phyloP scores from a whole-genome alignment of 208 protist species.

The Leishmania major region DNA sequence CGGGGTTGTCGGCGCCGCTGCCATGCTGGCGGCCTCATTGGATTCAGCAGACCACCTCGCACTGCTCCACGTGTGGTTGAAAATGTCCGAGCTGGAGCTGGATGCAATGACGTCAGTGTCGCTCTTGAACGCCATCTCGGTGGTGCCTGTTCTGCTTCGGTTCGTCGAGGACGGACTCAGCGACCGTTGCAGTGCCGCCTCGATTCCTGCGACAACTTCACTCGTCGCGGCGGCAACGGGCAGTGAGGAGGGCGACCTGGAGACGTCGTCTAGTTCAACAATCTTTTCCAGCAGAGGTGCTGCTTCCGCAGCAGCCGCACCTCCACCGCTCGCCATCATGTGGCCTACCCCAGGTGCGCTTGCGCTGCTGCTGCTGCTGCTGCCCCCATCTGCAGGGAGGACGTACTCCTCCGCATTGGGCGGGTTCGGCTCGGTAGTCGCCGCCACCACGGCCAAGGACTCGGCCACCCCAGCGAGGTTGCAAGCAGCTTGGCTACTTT shows the following conservation, averaged over 20 bases:
- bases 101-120: neutral
- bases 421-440: neutral
- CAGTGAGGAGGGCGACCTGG: neutral
- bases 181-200: neutral
- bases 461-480: neutral
- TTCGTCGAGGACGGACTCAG: neutral
- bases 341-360: neutral
- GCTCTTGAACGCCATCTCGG: neutral
- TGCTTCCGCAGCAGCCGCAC: neutral
- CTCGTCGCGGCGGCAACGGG: neutral
- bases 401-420: neutral
- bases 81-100: conserved; percentile 8
- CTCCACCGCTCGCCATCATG: neutral
- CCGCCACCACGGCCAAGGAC: neutral
- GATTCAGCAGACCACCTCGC: neutral
- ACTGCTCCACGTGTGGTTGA: conserved; percentile 29
- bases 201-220: neutral
- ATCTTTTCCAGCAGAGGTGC: neutral
- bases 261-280: neutral
- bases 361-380: conserved; percentile 10
- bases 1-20: neutral
- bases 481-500: neutral
- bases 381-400: neutral
- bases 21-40: neutral
- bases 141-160: neutral